Evolutionary conservation across 2,329 filamentous ascomycete genomes (phyloP).

Genomic region (Cladosporium sp.): DNA sequence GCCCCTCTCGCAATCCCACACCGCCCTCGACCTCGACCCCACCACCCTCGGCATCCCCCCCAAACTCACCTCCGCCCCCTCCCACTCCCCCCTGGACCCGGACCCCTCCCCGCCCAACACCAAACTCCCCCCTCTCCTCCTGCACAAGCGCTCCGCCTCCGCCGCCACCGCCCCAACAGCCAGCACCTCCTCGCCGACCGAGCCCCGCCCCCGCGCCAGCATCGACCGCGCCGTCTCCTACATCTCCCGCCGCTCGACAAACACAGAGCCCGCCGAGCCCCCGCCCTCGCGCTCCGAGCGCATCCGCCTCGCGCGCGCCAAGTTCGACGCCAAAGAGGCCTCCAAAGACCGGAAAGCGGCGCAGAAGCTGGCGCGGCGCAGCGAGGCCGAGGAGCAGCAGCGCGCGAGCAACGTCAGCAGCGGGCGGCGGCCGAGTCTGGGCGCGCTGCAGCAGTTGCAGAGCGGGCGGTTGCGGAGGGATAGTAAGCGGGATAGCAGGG

Average conservation of each 20-base stretch:
- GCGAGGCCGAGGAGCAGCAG: slow-evolving; percentile 31
- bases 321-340: slow-evolving; percentile 54
- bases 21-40: slow-evolving; percentile 23
- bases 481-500: slow-evolving; percentile 15
- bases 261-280: slow-evolving; percentile 38
- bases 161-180: too few species aligned
- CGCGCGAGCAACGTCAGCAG: not conserved
- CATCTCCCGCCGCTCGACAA: slow-evolving; percentile 31
- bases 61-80: slow-evolving; percentile 31
- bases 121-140: too few species aligned
- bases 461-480: slow-evolving; percentile 16
- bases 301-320: slow-evolving; percentile 50
- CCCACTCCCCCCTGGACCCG: too few species aligned
- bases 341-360: slow-evolving; percentile 47
- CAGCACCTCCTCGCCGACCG: slow-evolving; percentile 25
- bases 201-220: slow-evolving; percentile 48
- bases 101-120: too few species aligned
- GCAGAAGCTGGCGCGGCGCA: slow-evolving; percentile 45
- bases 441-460: not conserved
- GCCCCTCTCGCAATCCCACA: slow-evolving; percentile 28
- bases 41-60: slow-evolving; percentile 35
- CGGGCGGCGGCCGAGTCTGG: too few species aligned
- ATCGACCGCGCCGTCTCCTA: slow-evolving; percentile 51
- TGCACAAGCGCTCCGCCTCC: too few species aligned
- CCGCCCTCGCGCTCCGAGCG: slow-evolving; percentile 49